These are phyloP conservation scores for Phaeoacremonium minimum DNA, from an alignment of 2,329 filamentous ascomycete species.

Conservation along the genomic window DNA sequence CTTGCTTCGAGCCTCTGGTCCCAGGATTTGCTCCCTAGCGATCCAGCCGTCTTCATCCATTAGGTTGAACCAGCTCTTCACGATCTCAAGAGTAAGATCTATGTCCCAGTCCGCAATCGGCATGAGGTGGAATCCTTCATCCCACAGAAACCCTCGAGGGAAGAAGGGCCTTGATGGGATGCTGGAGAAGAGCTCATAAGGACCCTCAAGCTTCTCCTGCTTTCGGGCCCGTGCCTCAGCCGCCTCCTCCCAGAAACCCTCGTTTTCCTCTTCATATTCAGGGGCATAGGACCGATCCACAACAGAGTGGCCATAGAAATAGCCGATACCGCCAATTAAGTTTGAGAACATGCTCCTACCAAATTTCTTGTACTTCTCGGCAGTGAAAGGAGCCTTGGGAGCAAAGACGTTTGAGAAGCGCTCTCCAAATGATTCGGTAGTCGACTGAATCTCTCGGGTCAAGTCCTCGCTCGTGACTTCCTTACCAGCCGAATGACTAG, in stretches of 20 bases:
- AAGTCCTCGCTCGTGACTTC: conserved; percentile 58
- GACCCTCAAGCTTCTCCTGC: conserved; percentile 68
- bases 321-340: conserved; percentile 87
- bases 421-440: conserved; percentile 65
- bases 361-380: conserved; percentile 70
- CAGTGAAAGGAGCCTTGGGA: conserved; percentile 71
- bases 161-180: conserved; percentile 95
- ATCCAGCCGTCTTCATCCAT: conserved; percentile 99
- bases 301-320: conserved; percentile 84
- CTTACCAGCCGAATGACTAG: conserved; percentile 64
- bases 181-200: conserved; percentile 84
- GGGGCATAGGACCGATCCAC: conserved; percentile 88
- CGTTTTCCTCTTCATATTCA: conserved; percentile 92
- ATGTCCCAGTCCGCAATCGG: conserved; percentile 93
- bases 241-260: conserved; percentile 92
- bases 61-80: conserved; percentile 92
- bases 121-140: conserved; percentile 92
- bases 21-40: conserved; percentile 90
- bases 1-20: conserved; percentile 87
- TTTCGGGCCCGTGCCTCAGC: conserved; percentile 71
- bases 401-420: conserved; percentile 71
- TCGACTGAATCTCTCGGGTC: conserved; percentile 62
- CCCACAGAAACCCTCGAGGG: conserved; percentile 94
- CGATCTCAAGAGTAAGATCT: conserved; percentile 79
- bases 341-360: conserved; percentile 92